phyloP scores from a whole-genome alignment of 139 green algal genomes.

The Picochlorum sp. region DNA sequence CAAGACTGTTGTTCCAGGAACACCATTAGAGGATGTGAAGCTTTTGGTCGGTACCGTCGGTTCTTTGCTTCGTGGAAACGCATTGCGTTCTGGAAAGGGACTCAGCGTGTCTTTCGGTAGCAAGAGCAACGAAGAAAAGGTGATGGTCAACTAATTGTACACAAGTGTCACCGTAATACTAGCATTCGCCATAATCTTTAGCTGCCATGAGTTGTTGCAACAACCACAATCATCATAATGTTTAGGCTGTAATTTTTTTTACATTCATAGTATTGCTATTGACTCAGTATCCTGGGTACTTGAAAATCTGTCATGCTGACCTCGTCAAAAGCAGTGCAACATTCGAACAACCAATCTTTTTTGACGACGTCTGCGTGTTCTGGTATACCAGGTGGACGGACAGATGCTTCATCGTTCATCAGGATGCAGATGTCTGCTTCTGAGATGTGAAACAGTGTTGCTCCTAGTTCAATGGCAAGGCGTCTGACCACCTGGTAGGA shows the following conservation, averaged over 20 bases:
- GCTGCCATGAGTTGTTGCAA: neutral
- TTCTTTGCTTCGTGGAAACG: slow-evolving; percentile 84
- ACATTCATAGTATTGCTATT: no score
- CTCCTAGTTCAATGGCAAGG: slow-evolving; percentile 1
- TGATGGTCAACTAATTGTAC: slow-evolving; percentile 1
- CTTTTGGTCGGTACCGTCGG: slow-evolving; percentile 84
- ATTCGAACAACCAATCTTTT: neutral
- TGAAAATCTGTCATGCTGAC: no score
- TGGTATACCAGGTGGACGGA: neutral
- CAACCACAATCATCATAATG: no score
- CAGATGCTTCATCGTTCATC: neutral
- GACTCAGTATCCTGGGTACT: no score
- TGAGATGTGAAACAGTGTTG: neutral
- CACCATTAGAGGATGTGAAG: slow-evolving; percentile 96
- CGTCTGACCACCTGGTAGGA: neutral
- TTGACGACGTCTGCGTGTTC: neutral
- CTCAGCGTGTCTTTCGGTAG: slow-evolving; percentile 59
- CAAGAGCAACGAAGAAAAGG: slow-evolving; percentile 28
- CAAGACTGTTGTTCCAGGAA: slow-evolving; percentile 99
- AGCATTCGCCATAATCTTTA: neutral
- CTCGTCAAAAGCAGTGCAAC: neutral
- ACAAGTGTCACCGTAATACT: neutral
- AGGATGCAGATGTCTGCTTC: neutral
- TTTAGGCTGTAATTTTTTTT: no score
- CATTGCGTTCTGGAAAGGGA: slow-evolving; percentile 65